Base-by-base conservation (phyloP, 2,329 filamentous ascomycete species). In the Diaporthe destruens region DNA sequence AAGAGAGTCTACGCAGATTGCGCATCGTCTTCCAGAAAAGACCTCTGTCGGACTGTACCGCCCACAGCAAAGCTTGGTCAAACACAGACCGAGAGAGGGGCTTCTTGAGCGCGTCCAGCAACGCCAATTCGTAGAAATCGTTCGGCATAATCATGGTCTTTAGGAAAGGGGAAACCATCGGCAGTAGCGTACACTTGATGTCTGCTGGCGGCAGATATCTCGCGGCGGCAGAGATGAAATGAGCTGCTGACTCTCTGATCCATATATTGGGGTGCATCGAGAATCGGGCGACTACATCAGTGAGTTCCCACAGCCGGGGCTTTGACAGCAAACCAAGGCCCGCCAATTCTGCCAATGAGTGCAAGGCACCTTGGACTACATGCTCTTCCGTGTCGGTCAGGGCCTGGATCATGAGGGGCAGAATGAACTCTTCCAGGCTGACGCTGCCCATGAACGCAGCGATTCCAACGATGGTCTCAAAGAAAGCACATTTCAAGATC, bases 401-500 rank as follows among this genome's bases (percentile, higher is more conserved):
- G 9, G 96, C 96, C 81, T 98, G 96, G 3, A 98, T 89, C 94
- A 99, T 98, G 18, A 99, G 86, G 0, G 97, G 96, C 34, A 99
- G 84, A 75, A 98, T 97, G 77, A 98, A 99, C 76, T 97, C 95
- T 81, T 99, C 96, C 42, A 99, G 84, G 76, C 92, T 97, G 44
- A 92, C 93, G 73, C 93, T 95, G 36, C 96, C 96, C 44, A 98
- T 89, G 77, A 98, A 98, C 1, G 94, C 90, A 5, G 95, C 94
- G 75, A 99, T 95, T 4, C 95, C 96, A 20, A 98, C 94, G 34
- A 98, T 94, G 0, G 95, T 94, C 79, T 98, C 95, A 78, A 99
- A 98, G 80, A 98, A 98, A 3, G 96, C 95, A 78, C 95, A 98
- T 81, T 98, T 98, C 42, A 99, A 85, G 80, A 94, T 94, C 96